These are phyloP conservation scores for Termitomyces sp. DNA, from an alignment of 768 basidiomycete genomes.

Conservation along the genomic window DNA sequence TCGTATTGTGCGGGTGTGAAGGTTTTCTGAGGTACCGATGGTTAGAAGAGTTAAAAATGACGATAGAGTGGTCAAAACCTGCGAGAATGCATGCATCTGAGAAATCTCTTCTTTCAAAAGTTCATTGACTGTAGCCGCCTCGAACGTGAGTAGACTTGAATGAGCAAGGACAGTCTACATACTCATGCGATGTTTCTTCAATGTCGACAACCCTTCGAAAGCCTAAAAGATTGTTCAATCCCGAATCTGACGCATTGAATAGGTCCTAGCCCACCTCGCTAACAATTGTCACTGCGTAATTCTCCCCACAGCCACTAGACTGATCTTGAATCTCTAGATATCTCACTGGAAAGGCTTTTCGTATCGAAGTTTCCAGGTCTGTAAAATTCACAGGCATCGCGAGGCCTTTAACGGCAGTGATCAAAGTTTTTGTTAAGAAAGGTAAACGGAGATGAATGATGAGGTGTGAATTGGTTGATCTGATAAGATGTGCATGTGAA, in stretches of 20 bases:
- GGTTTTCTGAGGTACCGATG: conserved; percentile 49
- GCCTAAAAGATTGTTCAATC: conserved; percentile 30
- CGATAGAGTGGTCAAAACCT: conserved; percentile 40
- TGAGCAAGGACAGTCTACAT: conserved; percentile 13
- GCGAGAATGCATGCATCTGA: conserved; percentile 84
- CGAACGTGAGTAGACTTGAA: neutral
- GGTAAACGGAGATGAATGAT: neutral
- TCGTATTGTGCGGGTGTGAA: conserved; percentile 67
- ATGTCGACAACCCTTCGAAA: conserved; percentile 76
- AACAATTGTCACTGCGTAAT: conserved; percentile 68
- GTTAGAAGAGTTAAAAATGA: neutral
- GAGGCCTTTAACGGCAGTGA: neutral
- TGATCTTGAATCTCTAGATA: conserved; percentile 73
- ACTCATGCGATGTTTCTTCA: conserved; percentile 73
- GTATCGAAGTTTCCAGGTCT: conserved; percentile 59
- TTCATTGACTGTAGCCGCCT: conserved; percentile 56
- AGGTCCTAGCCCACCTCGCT: conserved; percentile 49
- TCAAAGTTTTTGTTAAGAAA: neutral
- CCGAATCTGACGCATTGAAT: neutral
- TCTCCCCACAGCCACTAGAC: conserved; percentile 79
- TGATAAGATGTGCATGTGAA: conserved; percentile 15
- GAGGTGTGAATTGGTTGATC: conserved; percentile 6
- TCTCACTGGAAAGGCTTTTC: conserved; percentile 52
- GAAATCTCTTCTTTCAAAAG: conserved; percentile 68
- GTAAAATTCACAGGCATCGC: conserved; percentile 57